Evolutionary conservation across 1,284 basidiomycete genomes (phyloP), one percentile per base, ranked within the genome.

Genomic region (Ganoderma boninense): DNA sequence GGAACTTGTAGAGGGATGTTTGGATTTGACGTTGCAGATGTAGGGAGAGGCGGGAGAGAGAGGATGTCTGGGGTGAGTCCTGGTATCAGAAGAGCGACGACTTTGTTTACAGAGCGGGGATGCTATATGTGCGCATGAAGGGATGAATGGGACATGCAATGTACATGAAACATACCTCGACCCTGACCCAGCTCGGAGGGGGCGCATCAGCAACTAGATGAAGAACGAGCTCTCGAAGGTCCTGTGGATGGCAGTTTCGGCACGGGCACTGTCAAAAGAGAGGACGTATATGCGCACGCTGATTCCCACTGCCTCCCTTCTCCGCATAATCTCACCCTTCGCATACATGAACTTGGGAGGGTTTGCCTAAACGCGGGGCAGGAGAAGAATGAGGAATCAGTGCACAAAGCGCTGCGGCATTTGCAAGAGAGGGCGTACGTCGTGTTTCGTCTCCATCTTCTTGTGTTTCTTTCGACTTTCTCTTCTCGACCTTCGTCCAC

Each of bases 201-300:
- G 92, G 91, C 6, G 90, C 91, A 75, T 97, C 95, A 0, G 93
- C 92, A n/a, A 92, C 82, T 59, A 97, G 84, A 76, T 95, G 93
- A 3, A 97, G 82, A 4, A 93, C 86, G 42, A 97, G 84, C 77
- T 97, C 96, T 26, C 96, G 88, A 38, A 97, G 86, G 78, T 97
- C 95, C 95, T 97, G 74, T 14, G 57, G 23, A 64, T 10, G 26
- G 26, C 26, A 42, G 2, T 8, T 64, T 64, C n/a, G 40, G n/a
- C 23, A 3, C 10, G 16, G 8, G 6, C 20, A 59, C 7, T 16
- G 13, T 16, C 40, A 20, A 10, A 7, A 32, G 14, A n/a, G 14
- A 42, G n/a, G 20, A n/a, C 10, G 38, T 2, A 23, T 5, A 43
- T 29, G 44, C 92, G 75, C 77, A 95, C 95, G 65, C 90, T 92